These are phyloP conservation scores for Davidsoniella neocaledoniae DNA, from an alignment of 2,329 filamentous ascomycete species.

Conservation along the genomic window DNA sequence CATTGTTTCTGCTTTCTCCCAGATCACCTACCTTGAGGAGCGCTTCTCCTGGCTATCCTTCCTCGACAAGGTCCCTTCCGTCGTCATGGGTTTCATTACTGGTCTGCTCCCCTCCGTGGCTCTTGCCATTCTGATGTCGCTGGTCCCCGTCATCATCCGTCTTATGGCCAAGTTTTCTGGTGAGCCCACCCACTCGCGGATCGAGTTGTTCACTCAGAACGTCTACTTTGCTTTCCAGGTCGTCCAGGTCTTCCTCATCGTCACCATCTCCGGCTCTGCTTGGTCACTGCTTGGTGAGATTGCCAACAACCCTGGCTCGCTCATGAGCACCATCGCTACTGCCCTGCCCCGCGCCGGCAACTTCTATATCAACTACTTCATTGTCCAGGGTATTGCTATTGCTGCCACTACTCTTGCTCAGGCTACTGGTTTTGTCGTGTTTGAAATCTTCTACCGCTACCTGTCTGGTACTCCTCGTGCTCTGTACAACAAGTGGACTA, in stretches of 20 bases:
- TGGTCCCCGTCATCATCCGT: conserved; percentile 64
- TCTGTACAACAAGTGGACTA: conserved; percentile 58
- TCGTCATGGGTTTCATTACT: conserved; percentile 68
- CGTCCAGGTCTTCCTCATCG: conserved; percentile 79
- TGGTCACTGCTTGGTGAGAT: conserved; percentile 50
- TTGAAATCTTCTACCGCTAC: conserved; percentile 49
- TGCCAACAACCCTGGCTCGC: conserved; percentile 40
- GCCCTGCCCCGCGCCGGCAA: conserved; percentile 75
- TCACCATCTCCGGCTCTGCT: conserved; percentile 68
- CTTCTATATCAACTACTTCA: conserved; percentile 84
- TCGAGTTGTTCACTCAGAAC: conserved; percentile 81
- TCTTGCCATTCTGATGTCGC: conserved; percentile 68
- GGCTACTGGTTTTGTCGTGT: conserved; percentile 46
- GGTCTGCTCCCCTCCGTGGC: conserved; percentile 68
- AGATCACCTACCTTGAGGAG: conserved; percentile 52
- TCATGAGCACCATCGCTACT: conserved; percentile 48
- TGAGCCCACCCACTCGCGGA: conserved; percentile 58
- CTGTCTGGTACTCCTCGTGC: conserved; percentile 63
- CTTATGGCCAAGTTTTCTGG: conserved; percentile 61
- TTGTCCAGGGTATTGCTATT: conserved; percentile 66
- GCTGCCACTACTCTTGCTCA: conserved; percentile 59
- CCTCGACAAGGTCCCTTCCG: conserved; percentile 50
- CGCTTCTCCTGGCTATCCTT: conserved; percentile 56
- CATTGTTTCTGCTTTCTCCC: conserved; percentile 71
- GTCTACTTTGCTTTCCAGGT: conserved; percentile 85